Evolutionary conservation across 1,284 basidiomycete genomes (phyloP).

Genomic region (Xanthoconium separans): DNA sequence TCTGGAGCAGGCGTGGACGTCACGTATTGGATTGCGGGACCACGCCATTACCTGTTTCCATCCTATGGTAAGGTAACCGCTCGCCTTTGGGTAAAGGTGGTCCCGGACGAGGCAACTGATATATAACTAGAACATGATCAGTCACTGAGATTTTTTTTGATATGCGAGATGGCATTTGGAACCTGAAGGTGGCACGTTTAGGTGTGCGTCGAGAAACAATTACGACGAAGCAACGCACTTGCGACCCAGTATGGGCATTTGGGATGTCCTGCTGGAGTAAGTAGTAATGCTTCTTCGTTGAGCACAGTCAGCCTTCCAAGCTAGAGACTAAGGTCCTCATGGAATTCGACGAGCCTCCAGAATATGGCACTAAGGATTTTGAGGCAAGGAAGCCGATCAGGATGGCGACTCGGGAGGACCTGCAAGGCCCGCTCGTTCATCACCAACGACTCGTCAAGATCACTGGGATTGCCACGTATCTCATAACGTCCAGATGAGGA

Average conservation of each 20-base stretch:
- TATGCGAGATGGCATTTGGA: background rate
- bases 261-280: background rate
- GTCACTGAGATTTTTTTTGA: no score
- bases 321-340: background rate
- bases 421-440: background rate
- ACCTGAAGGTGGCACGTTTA: background rate
- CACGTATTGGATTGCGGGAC: background rate
- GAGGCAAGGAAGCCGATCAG: background rate
- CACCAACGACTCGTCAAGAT: background rate
- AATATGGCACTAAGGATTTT: background rate
- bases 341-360: background rate
- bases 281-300: background rate
- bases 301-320: background rate
- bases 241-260: background rate
- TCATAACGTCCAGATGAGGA: background rate
- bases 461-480: background rate
- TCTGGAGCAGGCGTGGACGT: conserved; percentile 38
- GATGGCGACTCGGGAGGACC: background rate
- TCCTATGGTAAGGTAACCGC: conserved; percentile 69
- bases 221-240: background rate
- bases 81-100: conserved; percentile 70
- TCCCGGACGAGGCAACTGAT: conserved; percentile 75
- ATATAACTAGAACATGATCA: conserved; percentile 54
- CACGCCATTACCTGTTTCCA: conserved; percentile 65
- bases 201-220: no score